Evolutionary conservation across 306 rosid species (phyloP).

Genomic region (Clitoria ternatea): DNA sequence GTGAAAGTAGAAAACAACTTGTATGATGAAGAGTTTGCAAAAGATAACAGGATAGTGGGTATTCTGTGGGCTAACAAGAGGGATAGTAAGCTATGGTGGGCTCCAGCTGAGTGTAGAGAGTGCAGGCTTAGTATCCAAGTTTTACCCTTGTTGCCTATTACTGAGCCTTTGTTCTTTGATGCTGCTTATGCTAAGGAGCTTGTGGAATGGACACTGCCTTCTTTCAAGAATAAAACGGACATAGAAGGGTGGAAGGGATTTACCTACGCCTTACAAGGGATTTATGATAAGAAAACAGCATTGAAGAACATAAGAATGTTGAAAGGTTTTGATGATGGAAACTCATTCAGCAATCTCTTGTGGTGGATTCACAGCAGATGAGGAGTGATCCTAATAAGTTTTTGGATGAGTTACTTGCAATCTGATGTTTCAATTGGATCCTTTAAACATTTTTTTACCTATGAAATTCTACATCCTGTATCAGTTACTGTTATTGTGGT

Average conservation of each 20-base stretch:
- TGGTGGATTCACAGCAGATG: slow-evolving; percentile 94
- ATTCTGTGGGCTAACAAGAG: slow-evolving; percentile 83
- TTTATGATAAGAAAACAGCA: slow-evolving; percentile 56
- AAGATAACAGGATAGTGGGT: slow-evolving; percentile 62
- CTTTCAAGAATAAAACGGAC: slow-evolving; percentile 57
- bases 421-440: neutral
- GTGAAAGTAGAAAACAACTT: slow-evolving; percentile 34
- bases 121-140: slow-evolving; percentile 81
- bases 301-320: slow-evolving; percentile 50
- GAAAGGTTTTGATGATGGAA: slow-evolving; percentile 78
- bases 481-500: neutral
- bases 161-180: slow-evolving; percentile 63
- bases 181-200: slow-evolving; percentile 55
- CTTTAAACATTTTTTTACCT: neutral
- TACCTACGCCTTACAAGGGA: slow-evolving; percentile 66
- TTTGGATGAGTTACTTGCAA: neutral
- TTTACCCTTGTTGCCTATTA: slow-evolving; percentile 68
- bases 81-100: slow-evolving; percentile 87
- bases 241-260: slow-evolving; percentile 92
- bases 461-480: neutral
- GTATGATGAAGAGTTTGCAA: slow-evolving; percentile 55
- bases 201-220: slow-evolving; percentile 76
- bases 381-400: neutral
- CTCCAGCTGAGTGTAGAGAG: slow-evolving; percentile 69
- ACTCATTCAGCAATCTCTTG: slow-evolving; percentile 65